Evolutionary conservation across 1,284 basidiomycete genomes (phyloP).

Genomic region (Apiotrichum brassicae): DNA sequence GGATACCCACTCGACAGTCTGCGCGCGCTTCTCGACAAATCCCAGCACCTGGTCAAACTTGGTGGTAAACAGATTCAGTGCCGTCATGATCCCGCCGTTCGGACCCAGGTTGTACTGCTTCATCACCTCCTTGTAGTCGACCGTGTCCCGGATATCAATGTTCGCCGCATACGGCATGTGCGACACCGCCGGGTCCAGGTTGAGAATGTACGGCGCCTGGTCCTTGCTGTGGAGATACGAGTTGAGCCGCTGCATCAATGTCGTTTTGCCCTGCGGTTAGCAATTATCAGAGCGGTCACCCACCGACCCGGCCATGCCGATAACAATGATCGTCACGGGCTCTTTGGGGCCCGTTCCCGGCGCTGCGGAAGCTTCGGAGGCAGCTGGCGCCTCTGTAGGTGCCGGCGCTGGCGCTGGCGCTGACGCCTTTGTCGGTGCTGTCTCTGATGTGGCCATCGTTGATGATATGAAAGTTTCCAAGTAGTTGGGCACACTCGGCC

Average conservation of each 20-base stretch:
- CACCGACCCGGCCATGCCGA: constrained; percentile 51
- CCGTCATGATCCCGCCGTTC: constrained; percentile 95
- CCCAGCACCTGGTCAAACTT: constrained; percentile 97
- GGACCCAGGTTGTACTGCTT: constrained; percentile 99
- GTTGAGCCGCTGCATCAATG: constrained; percentile 89
- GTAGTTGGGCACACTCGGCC: too few species aligned
- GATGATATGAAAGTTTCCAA: too few species aligned
- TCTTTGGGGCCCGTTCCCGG: too few species aligned
- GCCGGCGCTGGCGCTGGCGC: too few species aligned
- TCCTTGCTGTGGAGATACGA: constrained; percentile 64
- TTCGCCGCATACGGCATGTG: constrained; percentile 89
- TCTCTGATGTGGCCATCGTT: too few species aligned
- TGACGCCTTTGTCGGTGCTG: too few species aligned
- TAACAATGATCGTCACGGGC: constrained; percentile 75
- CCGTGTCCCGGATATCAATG: constrained; percentile 96
- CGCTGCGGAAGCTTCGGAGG: neutral
- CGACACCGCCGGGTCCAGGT: constrained; percentile 93
- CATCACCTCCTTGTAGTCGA: constrained; percentile 98
- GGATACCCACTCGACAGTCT: constrained; percentile 69
- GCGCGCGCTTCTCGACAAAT: constrained; percentile 83
- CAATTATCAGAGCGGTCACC: constrained; percentile 12
- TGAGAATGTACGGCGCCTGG: constrained; percentile 85
- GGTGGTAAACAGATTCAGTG: constrained; percentile 95
- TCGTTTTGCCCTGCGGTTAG: constrained; percentile 89
- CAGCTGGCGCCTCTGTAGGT: neutral